Base-by-base conservation (phyloP, 179 eudicot genomes). In the Actinidia chinensis region DNA sequence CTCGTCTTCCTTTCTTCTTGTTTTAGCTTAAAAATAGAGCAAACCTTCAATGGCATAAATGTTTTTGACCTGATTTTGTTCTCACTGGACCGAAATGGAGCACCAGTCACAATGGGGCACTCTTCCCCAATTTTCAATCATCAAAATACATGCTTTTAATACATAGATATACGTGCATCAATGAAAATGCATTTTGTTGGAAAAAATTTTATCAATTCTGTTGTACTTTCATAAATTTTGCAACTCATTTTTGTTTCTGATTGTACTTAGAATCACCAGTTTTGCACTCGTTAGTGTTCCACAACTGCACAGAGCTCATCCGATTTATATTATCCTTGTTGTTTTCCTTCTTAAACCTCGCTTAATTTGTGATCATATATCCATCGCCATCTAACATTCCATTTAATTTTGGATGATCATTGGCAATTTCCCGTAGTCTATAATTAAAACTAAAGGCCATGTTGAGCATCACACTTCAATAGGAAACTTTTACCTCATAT, bases 301-400 rank as follows among this genome's bases (percentile, higher is more conserved):
- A 92, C 12, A 92, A 84, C 82, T 91, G 97, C 71, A 87, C 91
- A 14, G 95, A 88, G 79, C 95, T 91, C 97, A 91, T 66, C 97
- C 97, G 90, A 74, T 88, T 83, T 85, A 63, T 88, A 80, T 90
- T 93, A 59, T 92, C 95, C 64, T 64, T 84, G 48, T 78, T 64
- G 51, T 80, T 75, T 5, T 78, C 89, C 14, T 82, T 84, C 8
- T 14, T 76, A 73, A 28, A 28, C n/a, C n/a, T n/a, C n/a, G n/a
- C n/a, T n/a, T n/a, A n/a, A 28, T 28, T 28, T 28, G 33, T 28
- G 33, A 28, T 28, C 33, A 28, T 28, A 28, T 28, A 28, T 28
- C 33, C 1, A 28, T 28, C 33, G 33, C 33, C 33, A 28, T 28
- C 33, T 28, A 28, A 28, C 33, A 28, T 28, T 28, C 33, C 33